Percentiles rank a stretch among this genome's conserved stretches.
These are phyloP conservation scores for Xylaria sp. DNA, from an alignment of 2,329 filamentous ascomycete species.

Conservation along the genomic window DNA sequence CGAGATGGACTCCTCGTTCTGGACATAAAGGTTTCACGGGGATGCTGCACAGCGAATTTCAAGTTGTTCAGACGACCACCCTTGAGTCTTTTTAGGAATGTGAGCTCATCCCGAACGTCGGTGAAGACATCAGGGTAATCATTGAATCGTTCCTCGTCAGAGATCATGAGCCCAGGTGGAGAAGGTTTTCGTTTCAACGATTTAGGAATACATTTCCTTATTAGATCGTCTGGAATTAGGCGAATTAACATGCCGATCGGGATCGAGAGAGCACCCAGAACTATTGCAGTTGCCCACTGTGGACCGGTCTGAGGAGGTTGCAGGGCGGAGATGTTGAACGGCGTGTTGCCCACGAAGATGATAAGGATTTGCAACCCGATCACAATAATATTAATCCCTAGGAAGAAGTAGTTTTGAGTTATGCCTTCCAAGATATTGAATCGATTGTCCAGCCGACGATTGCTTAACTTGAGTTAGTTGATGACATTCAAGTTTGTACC, in stretches of 20 bases:
- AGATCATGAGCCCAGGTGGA: constrained; percentile 67
- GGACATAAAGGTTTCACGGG: constrained; percentile 72
- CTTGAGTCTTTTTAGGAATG: constrained; percentile 81
- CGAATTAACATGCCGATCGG: constrained; percentile 85
- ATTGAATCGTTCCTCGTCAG: constrained; percentile 72
- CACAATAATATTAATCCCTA: constrained; percentile 86
- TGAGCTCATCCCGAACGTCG: constrained; percentile 82
- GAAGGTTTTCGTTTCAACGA: constrained; percentile 62
- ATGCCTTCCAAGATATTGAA: constrained; percentile 97
- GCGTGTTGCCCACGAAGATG: constrained; percentile 82
- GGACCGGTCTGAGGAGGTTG: constrained; percentile 67
- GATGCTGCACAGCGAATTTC: constrained; percentile 80
- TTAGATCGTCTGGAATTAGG: constrained; percentile 78
- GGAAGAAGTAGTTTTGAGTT: constrained; percentile 86
- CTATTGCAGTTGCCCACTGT: constrained; percentile 89
- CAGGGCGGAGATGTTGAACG: constrained; percentile 75
- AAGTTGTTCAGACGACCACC: constrained; percentile 84
- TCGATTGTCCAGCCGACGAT: constrained; percentile 90
- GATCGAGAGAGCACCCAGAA: constrained; percentile 85
- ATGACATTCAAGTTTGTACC: not conserved
- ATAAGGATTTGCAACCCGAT: constrained; percentile 90
- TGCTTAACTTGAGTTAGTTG: constrained; percentile 59
- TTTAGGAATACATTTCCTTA: constrained; percentile 63
- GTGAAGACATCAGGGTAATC: constrained; percentile 76
- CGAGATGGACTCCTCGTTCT: constrained; percentile 71